Percentiles rank a stretch among this genome's conserved stretches.
phyloP scores from a whole-genome alignment of 2,329 filamentous ascomycete genomes.

The Trichoderma koningiopsis region DNA sequence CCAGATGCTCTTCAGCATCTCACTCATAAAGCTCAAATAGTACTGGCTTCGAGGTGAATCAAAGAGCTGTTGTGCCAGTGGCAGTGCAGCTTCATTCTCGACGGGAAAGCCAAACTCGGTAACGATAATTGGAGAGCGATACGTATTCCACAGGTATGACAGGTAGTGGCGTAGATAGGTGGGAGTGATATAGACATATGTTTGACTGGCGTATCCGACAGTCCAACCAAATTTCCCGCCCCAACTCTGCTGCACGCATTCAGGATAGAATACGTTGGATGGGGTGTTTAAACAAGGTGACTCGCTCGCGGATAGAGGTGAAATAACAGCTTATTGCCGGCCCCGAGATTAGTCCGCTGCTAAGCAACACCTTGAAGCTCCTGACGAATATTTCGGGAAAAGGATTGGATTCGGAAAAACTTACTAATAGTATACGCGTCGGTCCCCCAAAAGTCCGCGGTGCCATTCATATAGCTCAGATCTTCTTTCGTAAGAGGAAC shows the following conservation, averaged over 20 bases:
- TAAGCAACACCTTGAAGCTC: background rate
- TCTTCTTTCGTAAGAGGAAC: slow-evolving; percentile 42
- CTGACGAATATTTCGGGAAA: no score
- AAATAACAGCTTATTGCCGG: slow-evolving; percentile 48
- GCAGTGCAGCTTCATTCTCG: slow-evolving; percentile 48
- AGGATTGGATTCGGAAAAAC: background rate
- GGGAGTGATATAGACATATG: slow-evolving; percentile 61
- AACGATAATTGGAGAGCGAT: slow-evolving; percentile 50
- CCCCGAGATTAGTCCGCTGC: slow-evolving; percentile 29
- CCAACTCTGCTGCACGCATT: slow-evolving; percentile 54
- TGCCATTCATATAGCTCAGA: background rate
- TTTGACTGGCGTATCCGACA: slow-evolving; percentile 58
- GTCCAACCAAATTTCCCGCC: slow-evolving; percentile 56
- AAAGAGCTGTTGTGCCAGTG: slow-evolving; percentile 52
- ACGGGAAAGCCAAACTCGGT: slow-evolving; percentile 62
- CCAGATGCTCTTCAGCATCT: slow-evolving; percentile 57
- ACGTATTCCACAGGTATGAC: slow-evolving; percentile 62
- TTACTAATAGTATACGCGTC: background rate
- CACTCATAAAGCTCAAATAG: slow-evolving; percentile 56
- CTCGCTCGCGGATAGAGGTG: slow-evolving; percentile 37
- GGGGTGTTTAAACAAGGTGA: background rate
- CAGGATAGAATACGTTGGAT: slow-evolving; percentile 44
- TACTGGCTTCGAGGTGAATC: slow-evolving; percentile 57
- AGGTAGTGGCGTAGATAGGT: slow-evolving; percentile 58
- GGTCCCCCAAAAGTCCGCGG: background rate